Percentiles rank a stretch among this genome's conserved stretches.
phyloP scores from a whole-genome alignment of 306 rosid genomes.

The Psophocarpus tetragonolobus region DNA sequence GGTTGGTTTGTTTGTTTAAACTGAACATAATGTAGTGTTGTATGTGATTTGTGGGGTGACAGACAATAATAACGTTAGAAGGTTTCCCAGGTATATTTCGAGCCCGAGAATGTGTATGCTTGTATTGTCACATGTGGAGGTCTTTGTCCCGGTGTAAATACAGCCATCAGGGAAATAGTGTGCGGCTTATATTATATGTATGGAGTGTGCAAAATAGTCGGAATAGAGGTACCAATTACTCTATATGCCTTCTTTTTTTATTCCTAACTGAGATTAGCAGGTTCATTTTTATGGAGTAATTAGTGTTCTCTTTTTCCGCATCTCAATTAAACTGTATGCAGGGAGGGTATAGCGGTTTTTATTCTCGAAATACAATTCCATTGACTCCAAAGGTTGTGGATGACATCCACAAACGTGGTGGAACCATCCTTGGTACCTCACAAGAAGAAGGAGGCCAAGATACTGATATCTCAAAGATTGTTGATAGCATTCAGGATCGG shows the following conservation, averaged over 20 bases:
- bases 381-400: slow-evolving; percentile 79
- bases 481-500: slow-evolving; percentile 83
- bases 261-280: background rate
- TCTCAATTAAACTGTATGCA: slow-evolving; percentile 30
- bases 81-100: slow-evolving; percentile 66
- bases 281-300: background rate
- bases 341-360: slow-evolving; percentile 95
- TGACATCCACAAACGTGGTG: slow-evolving; percentile 94
- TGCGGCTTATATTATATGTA: slow-evolving; percentile 86
- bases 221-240: slow-evolving; percentile 57
- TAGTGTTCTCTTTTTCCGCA: background rate
- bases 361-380: slow-evolving; percentile 62
- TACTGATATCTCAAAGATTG: slow-evolving; percentile 80
- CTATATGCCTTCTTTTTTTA: background rate
- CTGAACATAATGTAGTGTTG: background rate
- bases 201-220: slow-evolving; percentile 72
- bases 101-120: slow-evolving; percentile 75
- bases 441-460: slow-evolving; percentile 90
- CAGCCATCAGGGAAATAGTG: slow-evolving; percentile 86
- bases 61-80: background rate
- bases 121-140: slow-evolving; percentile 96
- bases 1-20: slow-evolving; percentile 36
- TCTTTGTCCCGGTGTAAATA: slow-evolving; percentile 96
- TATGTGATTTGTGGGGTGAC: background rate
- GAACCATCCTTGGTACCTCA: slow-evolving; percentile 86